Percentiles rank a stretch among this genome's conserved stretches.
phyloP scores from a whole-genome alignment of 495 filamentous ascomycete genomes.

The Parmelia sp. region DNA sequence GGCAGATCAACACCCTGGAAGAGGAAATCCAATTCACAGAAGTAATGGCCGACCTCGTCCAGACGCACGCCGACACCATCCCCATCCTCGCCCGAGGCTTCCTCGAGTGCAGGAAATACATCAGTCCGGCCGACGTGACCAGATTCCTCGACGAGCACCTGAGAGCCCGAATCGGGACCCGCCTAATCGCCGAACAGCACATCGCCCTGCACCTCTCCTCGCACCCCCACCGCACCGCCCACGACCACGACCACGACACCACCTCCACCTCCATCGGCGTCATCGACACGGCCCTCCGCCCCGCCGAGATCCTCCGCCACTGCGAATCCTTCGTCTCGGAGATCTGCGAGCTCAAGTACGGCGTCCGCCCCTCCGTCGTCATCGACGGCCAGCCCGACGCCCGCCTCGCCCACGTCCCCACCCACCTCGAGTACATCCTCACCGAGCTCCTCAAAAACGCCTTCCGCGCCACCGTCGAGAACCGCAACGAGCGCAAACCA shows the following conservation, averaged over 20 bases:
- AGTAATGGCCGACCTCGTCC: constrained; percentile 85
- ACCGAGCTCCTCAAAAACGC: constrained; percentile 96
- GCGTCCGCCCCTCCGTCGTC: constrained; percentile 71
- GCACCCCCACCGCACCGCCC: constrained; percentile 55
- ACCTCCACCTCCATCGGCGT: constrained; percentile 82
- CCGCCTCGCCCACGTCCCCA: constrained; percentile 83
- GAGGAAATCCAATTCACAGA: constrained; percentile 88
- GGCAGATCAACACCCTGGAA: constrained; percentile 71
- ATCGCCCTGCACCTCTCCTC: constrained; percentile 85
- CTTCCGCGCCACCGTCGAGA: constrained; percentile 87
- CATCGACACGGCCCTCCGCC: constrained; percentile 86
- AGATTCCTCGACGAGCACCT: constrained; percentile 90
- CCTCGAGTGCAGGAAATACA: constrained; percentile 83
- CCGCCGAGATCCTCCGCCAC: constrained; percentile 66
- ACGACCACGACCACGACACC: constrained; percentile 36
- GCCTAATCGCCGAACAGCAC: constrained; percentile 93
- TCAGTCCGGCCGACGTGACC: constrained; percentile 71
- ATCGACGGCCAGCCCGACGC: constrained; percentile 79
- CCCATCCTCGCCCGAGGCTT: constrained; percentile 87
- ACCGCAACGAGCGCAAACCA: constrained; percentile 66
- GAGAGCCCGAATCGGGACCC: constrained; percentile 86
- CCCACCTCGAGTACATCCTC: constrained; percentile 93
- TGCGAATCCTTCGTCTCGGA: constrained; percentile 89
- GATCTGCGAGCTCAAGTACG: constrained; percentile 94
- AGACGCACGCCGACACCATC: constrained; percentile 90